Evolutionary conservation across 2,329 filamentous ascomycete genomes (phyloP), one percentile per base, ranked within the genome.

Genomic region (Colletotrichum costaricense): DNA sequence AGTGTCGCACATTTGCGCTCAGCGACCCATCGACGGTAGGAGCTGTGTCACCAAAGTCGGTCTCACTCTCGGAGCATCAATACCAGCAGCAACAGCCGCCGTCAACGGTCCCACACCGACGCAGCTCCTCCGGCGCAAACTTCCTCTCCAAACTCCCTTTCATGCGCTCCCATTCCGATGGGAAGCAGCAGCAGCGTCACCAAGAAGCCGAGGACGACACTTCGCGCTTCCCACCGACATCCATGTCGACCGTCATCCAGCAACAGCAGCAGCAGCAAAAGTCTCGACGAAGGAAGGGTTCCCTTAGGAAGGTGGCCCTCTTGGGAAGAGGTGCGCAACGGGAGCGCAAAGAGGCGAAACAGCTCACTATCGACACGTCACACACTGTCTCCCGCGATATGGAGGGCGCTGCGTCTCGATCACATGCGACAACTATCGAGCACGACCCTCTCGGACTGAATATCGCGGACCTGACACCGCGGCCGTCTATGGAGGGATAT

Each of bases 291-390:
- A 90, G 95, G 73, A 94, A 93, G 80, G 95, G 95, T 4, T 98
- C 95, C 12, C 86, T 98, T 80, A 90, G 95, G 73, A 98, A 98
- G 83, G 94, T 94, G 12, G 95, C 95, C 30, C 86, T 98, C 62
- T 87, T 98, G 22, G 94, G 94, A 19, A 93, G 93, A 75, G 92
- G 93, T 74, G 90, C 88, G 67, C 91, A 89, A 81, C 87, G 89
- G 73, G 91, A 90, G 77, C 87, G 83, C 78, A 88, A 84, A 76
- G 91, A 91, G 69, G 83, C 82, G 69, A 88, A 85, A 67, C 80
- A 84, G 22, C 77, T 87, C 71, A 82, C 81, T 24, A 82, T 88
- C 67, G 83, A 87, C 68, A 85, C 82, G 24, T 80, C 81, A 28
- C 79, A 81, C 46, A 74, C 78, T 28, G 72, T 77, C 26, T 69